Conservation (phyloP, 2,329 filamentous ascomycete species). For the Aspergillus clavatus region DNA sequence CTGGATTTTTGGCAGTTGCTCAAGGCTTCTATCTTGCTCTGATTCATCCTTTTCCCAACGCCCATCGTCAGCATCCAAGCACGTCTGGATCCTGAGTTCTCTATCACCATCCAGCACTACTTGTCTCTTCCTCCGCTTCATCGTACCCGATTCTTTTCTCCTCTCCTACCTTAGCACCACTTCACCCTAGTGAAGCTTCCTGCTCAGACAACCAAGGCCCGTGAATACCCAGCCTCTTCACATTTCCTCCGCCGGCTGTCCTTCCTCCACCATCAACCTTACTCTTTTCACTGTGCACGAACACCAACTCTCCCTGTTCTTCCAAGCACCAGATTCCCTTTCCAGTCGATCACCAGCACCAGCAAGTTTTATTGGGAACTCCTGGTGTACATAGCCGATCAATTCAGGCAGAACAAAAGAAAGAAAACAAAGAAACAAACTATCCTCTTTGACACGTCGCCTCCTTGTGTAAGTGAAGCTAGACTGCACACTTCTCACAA, state of each 20-base stretch:
- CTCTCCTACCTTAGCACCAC: slow-evolving; percentile 18
- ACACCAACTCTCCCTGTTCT: slow-evolving; percentile 25
- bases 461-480: slow-evolving; percentile 41
- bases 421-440: slow-evolving; percentile 48
- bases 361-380: slow-evolving; percentile 90
- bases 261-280: slow-evolving; percentile 32
- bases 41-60: slow-evolving; percentile 16
- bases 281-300: slow-evolving; percentile 32
- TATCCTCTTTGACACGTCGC: slow-evolving; percentile 42
- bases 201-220: slow-evolving; percentile 19
- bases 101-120: slow-evolving; percentile 21
- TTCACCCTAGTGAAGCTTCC: slow-evolving; percentile 18
- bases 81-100: slow-evolving; percentile 19
- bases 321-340: slow-evolving; percentile 38
- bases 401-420: slow-evolving; percentile 52
- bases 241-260: slow-evolving; percentile 27
- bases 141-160: slow-evolving; percentile 19
- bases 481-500: slow-evolving; percentile 45
- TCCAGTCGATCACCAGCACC: slow-evolving; percentile 55
- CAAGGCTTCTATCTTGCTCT: slow-evolving; percentile 16
- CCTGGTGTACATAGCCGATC: slow-evolving; percentile 73
- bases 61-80: slow-evolving; percentile 16
- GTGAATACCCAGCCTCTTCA: slow-evolving; percentile 25
- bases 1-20: slow-evolving; percentile 10
- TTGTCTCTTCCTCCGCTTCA: slow-evolving; percentile 16